Base-by-base conservation (phyloP, 208 protist genomes). In the Crithidia mellificae region DNA sequence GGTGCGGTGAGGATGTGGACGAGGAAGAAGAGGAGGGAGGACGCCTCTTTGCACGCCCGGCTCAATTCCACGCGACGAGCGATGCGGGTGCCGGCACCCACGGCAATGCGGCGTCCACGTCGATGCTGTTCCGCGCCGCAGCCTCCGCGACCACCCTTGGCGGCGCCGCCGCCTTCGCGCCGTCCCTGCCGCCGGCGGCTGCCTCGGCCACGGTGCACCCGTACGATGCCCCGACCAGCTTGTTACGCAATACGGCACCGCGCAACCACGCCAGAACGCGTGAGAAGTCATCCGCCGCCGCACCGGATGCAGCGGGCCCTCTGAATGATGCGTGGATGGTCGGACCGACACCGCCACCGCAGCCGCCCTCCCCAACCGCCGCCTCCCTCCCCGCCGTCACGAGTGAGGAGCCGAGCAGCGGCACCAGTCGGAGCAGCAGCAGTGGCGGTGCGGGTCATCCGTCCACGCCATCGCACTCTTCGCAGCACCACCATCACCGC, bases 351-450 rank as follows among this genome's bases (percentile, higher is more conserved):
- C 20, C 46, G 27, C 22, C 27, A 6, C 50, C 8, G 27, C 27
- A 30, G 50, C 50, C 5, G 14, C n/a, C n/a, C n/a, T n/a, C n/a
- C n/a, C n/a, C 50, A 5, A 29, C 7, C 17, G 29, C 46, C 6
- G 17, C 51, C 25, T 34, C 24, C 14, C 8, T 11, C 4, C 8
- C 30, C 1, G 34, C 11, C 4, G n/a, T 20, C 9, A 29, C 2
- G 19, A 63, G 57, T 17, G 24, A 17, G n/a, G 57, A 53, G 44
- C 57, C 20, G 7, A 51, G 43, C 41, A 22, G n/a, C 32, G 34
- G 24, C 41, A 47, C 9, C 41, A 62, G 56, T 17, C 41, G 41
- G 3, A 51, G 56, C 56, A 62, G 56, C 56, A 62, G 56, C 19
- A 12, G 56, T 44, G 41, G 57, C 30, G 43, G 29, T n/a, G n/a